Percentiles rank a stretch among this genome's conserved stretches.
Evolutionary conservation across 2,329 filamentous ascomycete species (phyloP).

Genomic region (Beauveria asiatica): DNA sequence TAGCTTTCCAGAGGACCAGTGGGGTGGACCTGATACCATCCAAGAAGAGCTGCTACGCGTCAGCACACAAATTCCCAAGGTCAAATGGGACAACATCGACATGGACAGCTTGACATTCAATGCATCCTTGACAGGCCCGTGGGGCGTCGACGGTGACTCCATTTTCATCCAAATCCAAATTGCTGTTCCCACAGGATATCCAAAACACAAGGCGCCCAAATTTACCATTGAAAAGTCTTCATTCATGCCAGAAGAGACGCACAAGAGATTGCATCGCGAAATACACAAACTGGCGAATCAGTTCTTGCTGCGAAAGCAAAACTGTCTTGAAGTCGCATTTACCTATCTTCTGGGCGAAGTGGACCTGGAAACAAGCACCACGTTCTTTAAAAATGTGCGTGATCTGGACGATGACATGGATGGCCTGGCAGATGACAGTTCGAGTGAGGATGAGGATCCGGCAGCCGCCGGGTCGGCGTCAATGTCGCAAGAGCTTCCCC

Average conservation of each 20-base stretch:
- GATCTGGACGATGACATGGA: conserved; percentile 52
- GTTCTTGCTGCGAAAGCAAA: conserved; percentile 49
- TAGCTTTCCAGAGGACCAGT: conserved; percentile 45
- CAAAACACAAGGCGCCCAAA: conserved; percentile 46
- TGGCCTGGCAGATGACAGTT: conserved; percentile 63
- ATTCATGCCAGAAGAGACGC: conserved; percentile 49
- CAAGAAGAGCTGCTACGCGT: conserved; percentile 58
- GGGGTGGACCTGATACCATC: conserved; percentile 53
- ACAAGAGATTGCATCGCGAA: conserved; percentile 43
- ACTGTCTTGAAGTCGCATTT: conserved; percentile 53
- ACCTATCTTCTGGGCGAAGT: conserved; percentile 56
- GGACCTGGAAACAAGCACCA: conserved; percentile 51
- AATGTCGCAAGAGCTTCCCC: conserved; percentile 54
- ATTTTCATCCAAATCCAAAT: conserved; percentile 57
- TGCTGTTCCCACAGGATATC: conserved; percentile 51
- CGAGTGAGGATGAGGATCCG: conserved; percentile 62
- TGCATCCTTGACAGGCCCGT: conserved; percentile 57
- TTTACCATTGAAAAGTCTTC: conserved; percentile 55
- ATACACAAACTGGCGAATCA: conserved; percentile 47
- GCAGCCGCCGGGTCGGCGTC: conserved; percentile 44
- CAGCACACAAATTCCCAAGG: conserved; percentile 52
- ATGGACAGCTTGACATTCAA: conserved; percentile 51
- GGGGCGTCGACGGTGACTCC: conserved; percentile 46
- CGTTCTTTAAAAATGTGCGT: conserved; percentile 54
- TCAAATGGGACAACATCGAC: conserved; percentile 56